A percentile compares a stretch with the other conserved stretches of the same genome.
Conservation (phyloP, 1,284 basidiomycete species). For the Cerioporus squamosus region DNA sequence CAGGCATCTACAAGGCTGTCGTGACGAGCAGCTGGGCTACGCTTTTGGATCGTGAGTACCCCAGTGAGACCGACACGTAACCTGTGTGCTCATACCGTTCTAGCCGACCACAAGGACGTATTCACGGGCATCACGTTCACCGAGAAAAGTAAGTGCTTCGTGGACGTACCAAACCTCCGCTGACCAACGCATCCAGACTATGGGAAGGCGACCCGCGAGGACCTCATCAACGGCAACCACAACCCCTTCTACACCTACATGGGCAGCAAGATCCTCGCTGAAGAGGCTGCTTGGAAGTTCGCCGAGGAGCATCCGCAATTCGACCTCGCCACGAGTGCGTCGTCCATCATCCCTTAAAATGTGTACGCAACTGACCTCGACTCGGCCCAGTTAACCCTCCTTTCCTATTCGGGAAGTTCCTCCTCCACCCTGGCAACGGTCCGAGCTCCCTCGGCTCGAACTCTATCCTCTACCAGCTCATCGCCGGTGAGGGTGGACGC, state of each 20-base stretch:
- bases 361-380: no score
- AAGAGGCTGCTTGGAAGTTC: constrained; percentile 31
- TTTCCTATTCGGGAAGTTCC: constrained; percentile 20
- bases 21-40: constrained; percentile 25
- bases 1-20: constrained; percentile 34
- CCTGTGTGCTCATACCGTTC: not conserved
- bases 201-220: constrained; percentile 21
- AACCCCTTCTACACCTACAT: constrained; percentile 20
- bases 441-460: constrained; percentile 14
- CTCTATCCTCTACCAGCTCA: constrained; percentile 15
- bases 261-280: constrained; percentile 27
- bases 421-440: not conserved
- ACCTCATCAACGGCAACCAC: constrained; percentile 14
- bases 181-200: constrained; percentile 13
- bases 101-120: not conserved
- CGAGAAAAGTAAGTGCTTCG: constrained; percentile 8
- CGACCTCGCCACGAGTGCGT: constrained; percentile 29
- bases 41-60: constrained; percentile 8
- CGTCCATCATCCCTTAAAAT: no score
- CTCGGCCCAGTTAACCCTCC: constrained; percentile 17
- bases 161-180: no score
- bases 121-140: not conserved
- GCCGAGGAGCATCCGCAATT: constrained; percentile 27
- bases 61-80: not conserved
- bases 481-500: constrained; percentile 8